Conservation (phyloP, 2,329 filamentous ascomycete genomes). For the Hypoxylon sp. region DNA sequence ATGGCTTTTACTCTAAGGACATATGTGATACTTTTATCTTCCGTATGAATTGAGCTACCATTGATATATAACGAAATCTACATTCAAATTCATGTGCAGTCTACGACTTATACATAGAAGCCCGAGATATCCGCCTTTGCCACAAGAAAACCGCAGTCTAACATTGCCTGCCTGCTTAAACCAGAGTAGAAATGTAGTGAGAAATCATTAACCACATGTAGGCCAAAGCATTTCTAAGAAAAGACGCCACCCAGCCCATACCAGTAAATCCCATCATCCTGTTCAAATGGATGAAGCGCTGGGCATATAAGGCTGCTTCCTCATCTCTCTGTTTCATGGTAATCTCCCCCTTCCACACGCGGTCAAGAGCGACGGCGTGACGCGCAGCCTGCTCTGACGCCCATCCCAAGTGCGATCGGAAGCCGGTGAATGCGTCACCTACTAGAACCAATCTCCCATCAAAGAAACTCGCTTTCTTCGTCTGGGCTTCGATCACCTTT, state of each 20-base stretch:
- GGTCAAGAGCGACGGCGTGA: slow-evolving; percentile 52
- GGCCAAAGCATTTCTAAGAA: slow-evolving; percentile 4
- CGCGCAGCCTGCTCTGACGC: slow-evolving; percentile 58
- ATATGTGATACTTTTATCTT: no score
- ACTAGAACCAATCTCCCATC: slow-evolving; percentile 54
- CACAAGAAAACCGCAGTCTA: no score
- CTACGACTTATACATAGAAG: no score
- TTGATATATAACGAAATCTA: no score
- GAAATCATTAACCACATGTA: slow-evolving; percentile 8
- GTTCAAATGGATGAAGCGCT: slow-evolving; percentile 9
- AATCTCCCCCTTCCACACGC: slow-evolving; percentile 49
- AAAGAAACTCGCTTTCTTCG: slow-evolving; percentile 49
- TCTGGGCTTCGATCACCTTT: slow-evolving; percentile 54
- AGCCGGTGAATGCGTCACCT: slow-evolving; percentile 56
- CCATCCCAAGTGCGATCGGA: slow-evolving; percentile 56
- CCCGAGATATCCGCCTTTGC: no score
- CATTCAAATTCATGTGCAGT: no score
- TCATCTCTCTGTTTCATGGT: slow-evolving; percentile 14
- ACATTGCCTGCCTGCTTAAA: no score
- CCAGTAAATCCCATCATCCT: slow-evolving; percentile 11
- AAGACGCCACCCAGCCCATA: slow-evolving; percentile 7
- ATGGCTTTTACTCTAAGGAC: no score
- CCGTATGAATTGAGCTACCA: no score
- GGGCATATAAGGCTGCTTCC: slow-evolving; percentile 6
- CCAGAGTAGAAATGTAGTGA: neutral